phyloP scores from a whole-genome alignment of 768 basidiomycete genomes.

The Tulasnella sp. region DNA sequence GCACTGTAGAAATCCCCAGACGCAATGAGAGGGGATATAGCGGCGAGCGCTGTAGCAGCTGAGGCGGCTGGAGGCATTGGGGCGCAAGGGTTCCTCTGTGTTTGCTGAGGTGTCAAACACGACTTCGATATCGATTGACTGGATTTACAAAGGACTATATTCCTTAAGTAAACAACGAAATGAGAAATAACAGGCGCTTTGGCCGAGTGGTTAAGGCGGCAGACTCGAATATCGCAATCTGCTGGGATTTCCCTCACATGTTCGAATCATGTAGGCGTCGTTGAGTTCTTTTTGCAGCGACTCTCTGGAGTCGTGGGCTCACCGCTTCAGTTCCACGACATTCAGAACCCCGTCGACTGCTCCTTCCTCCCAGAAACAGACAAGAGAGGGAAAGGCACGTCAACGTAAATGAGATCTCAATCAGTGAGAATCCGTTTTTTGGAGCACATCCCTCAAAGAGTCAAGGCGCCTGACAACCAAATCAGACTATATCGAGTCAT shows the following conservation, averaged over 20 bases:
- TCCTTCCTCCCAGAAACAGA: too few relatives aligned
- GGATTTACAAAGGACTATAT: too few relatives aligned
- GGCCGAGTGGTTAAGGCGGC: constrained; percentile 26
- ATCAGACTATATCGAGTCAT: too few relatives aligned
- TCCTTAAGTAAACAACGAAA: too few relatives aligned
- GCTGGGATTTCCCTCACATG: constrained; percentile 9
- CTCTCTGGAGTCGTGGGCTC: too few relatives aligned
- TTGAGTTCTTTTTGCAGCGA: not conserved
- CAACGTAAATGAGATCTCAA: too few relatives aligned
- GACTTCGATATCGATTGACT: not conserved
- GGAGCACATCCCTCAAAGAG: too few relatives aligned
- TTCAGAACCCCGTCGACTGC: too few relatives aligned
- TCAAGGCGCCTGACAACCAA: too few relatives aligned
- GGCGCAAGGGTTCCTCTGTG: not conserved
- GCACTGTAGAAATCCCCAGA: constrained; percentile 55
- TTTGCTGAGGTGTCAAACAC: not conserved
- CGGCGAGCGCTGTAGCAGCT: constrained; percentile 3
- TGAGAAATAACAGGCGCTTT: not conserved
- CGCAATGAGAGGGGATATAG: not conserved
- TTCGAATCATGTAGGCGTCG: constrained; percentile 15
- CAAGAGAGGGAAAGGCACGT: too few relatives aligned
- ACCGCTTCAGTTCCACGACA: too few relatives aligned
- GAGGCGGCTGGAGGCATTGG: constrained; percentile 7
- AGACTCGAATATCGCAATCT: constrained; percentile 7
- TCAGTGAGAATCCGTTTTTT: too few relatives aligned